A percentile compares a stretch with the other conserved stretches of the same genome.
phyloP scores from a whole-genome alignment of 805 yeast species.

The Sporopachydermia quercuum region DNA sequence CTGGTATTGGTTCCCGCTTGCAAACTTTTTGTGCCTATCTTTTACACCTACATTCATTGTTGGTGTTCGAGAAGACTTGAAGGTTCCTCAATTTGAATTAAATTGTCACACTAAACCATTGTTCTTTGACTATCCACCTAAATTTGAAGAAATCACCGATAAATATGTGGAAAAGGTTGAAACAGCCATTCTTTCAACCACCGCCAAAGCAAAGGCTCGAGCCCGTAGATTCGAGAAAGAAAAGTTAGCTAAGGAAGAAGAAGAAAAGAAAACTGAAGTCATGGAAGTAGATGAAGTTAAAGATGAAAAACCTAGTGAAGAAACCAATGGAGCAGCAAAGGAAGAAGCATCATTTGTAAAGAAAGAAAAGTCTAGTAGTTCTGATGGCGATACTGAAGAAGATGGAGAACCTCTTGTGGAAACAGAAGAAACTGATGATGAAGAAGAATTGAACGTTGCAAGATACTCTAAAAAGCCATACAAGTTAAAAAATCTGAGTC shows the following conservation, averaged over 20 bases:
- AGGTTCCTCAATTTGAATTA: slow-evolving; percentile 71
- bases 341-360: slow-evolving; percentile 12
- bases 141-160: slow-evolving; percentile 60
- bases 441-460: slow-evolving; percentile 13
- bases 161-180: slow-evolving; percentile 81
- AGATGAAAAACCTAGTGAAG: slow-evolving; percentile 6
- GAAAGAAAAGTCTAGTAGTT: slow-evolving; percentile 6
- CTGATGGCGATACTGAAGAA: slow-evolving; percentile 6
- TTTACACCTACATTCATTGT: slow-evolving; percentile 85
- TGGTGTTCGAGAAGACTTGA: slow-evolving; percentile 74
- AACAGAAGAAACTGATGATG: slow-evolving; percentile 16
- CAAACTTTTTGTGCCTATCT: slow-evolving; percentile 84
- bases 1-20: slow-evolving; percentile 98
- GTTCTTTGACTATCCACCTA: slow-evolving; percentile 80
- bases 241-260: slow-evolving; percentile 38
- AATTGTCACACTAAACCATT: slow-evolving; percentile 72
- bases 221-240: slow-evolving; percentile 50
- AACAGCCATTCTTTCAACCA: slow-evolving; percentile 88
- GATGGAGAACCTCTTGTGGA: slow-evolving; percentile 9
- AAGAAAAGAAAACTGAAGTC: slow-evolving; percentile 24
- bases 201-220: slow-evolving; percentile 86
- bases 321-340: slow-evolving; percentile 11
- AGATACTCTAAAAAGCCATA: slow-evolving; percentile 19
- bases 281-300: slow-evolving; percentile 24
- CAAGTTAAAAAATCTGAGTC: slow-evolving; percentile 61